phyloP scores from a whole-genome alignment of 805 yeast species.

The Starmerella powellii region DNA sequence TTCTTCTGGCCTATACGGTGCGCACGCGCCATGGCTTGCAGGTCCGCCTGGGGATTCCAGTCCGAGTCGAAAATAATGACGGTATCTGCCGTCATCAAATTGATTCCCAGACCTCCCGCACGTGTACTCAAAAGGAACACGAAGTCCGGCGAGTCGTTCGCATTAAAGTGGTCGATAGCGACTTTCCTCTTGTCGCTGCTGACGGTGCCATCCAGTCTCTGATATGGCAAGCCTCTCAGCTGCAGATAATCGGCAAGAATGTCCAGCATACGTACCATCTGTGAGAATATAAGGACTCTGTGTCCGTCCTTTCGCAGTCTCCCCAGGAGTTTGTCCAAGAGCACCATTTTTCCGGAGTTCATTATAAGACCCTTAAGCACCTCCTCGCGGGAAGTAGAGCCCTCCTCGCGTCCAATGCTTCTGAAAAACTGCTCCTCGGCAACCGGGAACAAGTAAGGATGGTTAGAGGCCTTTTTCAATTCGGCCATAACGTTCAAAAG shows the following conservation, averaged over 20 bases:
- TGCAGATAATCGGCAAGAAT: conserved; percentile 86
- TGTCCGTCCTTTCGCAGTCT: conserved; percentile 88
- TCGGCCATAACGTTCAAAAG: conserved; percentile 88
- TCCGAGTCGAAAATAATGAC: conserved; percentile 92
- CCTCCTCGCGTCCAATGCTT: conserved; percentile 44
- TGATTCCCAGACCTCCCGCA: conserved; percentile 98
- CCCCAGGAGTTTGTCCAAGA: conserved; percentile 76
- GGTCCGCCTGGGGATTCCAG: conserved; percentile 96
- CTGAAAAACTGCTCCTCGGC: conserved; percentile 67
- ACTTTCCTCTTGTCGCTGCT: conserved; percentile 88
- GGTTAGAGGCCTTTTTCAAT: conserved; percentile 91
- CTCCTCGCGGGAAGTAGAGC: conserved; percentile 55
- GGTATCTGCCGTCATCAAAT: conserved; percentile 97
- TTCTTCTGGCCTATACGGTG: conserved; percentile 99
- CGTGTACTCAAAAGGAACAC: conserved; percentile 83
- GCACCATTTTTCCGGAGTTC: conserved; percentile 98
- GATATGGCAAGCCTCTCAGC: conserved; percentile 78
- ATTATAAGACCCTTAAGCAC: conserved; percentile 81
- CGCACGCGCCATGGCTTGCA: conserved; percentile 97
- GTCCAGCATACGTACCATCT: conserved; percentile 94
- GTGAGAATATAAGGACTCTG: conserved; percentile 86
- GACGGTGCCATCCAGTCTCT: conserved; percentile 91
- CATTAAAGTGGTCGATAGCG: conserved; percentile 92
- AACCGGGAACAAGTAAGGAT: conserved; percentile 86
- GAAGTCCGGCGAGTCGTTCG: conserved; percentile 84